Conservation (phyloP, 202 grass and related monocot genomes). For the Panicum hallii region DNA sequence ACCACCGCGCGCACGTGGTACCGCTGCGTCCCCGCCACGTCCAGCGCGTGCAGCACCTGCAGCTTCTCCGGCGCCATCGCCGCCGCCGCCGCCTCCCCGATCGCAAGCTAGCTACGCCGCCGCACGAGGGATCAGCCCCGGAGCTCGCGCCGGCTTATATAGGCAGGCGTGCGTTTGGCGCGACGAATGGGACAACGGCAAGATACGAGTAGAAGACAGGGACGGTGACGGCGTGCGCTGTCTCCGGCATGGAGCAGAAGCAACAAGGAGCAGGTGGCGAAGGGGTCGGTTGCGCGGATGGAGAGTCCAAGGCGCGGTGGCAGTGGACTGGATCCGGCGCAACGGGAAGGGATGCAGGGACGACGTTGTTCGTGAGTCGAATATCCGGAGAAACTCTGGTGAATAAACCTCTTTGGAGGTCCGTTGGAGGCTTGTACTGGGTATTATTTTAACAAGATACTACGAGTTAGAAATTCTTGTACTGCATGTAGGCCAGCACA, state of each 20-base stretch:
- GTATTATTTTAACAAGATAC: not conserved
- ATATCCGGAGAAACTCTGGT: not conserved
- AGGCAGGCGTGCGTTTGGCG: not conserved
- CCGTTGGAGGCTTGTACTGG: not conserved
- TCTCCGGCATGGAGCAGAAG: not conserved
- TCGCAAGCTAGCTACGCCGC: no score
- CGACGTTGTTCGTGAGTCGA: not conserved
- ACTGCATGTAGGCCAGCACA: not conserved
- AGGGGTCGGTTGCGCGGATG: not conserved
- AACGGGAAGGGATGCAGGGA: not conserved
- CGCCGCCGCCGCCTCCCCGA: not conserved
- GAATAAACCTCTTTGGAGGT: not conserved
- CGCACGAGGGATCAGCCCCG: not conserved
- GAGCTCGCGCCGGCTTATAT: not conserved
- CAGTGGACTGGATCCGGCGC: conserved; percentile 2
- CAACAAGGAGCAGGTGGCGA: not conserved
- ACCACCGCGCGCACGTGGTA: conserved; percentile 68
- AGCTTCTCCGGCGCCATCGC: conserved; percentile 50
- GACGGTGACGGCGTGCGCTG: not conserved
- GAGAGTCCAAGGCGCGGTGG: conserved; percentile 33
- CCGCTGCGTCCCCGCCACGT: conserved; percentile 62
- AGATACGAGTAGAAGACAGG: conserved; percentile 24
- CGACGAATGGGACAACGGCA: conserved; percentile 10
- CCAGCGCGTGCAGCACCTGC: conserved; percentile 64
- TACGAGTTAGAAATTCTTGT: not conserved